A percentile compares a stretch with the other conserved stretches of the same genome.
Evolutionary conservation across 106 monocot species (phyloP).

Genomic region (Dendrobium catenatum): DNA sequence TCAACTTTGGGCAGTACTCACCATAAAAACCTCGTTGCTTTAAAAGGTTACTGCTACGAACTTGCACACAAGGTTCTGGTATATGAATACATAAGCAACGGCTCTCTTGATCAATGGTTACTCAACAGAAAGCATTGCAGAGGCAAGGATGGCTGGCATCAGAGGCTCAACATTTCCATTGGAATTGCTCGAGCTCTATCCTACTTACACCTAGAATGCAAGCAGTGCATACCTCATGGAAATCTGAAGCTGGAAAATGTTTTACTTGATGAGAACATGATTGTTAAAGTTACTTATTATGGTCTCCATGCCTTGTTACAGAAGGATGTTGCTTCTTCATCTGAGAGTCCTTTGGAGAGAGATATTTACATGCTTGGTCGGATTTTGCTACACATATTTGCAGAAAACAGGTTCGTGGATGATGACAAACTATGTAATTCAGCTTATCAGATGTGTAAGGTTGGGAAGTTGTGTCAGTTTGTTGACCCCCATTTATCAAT

Average conservation of each 20-base stretch:
- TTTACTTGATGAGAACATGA: conserved; percentile 30
- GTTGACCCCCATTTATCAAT: conserved; percentile 21
- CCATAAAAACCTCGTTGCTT: conserved; percentile 36
- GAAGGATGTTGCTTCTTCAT: conserved; percentile 21
- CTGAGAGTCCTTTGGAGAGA: conserved; percentile 30
- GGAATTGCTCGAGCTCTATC: conserved; percentile 31
- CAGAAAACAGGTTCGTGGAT: conserved; percentile 8
- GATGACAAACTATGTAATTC: conserved; percentile 11
- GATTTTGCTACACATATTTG: conserved; percentile 25
- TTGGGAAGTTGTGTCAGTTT: conserved; percentile 16
- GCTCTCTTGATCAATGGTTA: conserved; percentile 39
- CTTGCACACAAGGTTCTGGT: conserved; percentile 21
- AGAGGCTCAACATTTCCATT: conserved; percentile 29
- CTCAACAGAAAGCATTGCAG: conserved; percentile 4
- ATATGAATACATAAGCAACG: conserved; percentile 29
- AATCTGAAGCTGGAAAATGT: conserved; percentile 33
- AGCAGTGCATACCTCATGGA: conserved; percentile 34
- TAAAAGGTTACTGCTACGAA: conserved; percentile 36
- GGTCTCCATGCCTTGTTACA: conserved; percentile 20
- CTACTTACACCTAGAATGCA: conserved; percentile 37
- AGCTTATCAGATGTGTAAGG: conserved; percentile 15
- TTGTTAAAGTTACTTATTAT: conserved; percentile 26
- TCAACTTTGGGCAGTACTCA: conserved; percentile 28
- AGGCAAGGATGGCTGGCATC: conserved; percentile 17
- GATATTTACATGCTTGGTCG: conserved; percentile 38